Percentiles rank a stretch among this genome's conserved stretches.
Conservation (phyloP, 2,329 filamentous ascomycete genomes). For the Fusarium austroafricanum region DNA sequence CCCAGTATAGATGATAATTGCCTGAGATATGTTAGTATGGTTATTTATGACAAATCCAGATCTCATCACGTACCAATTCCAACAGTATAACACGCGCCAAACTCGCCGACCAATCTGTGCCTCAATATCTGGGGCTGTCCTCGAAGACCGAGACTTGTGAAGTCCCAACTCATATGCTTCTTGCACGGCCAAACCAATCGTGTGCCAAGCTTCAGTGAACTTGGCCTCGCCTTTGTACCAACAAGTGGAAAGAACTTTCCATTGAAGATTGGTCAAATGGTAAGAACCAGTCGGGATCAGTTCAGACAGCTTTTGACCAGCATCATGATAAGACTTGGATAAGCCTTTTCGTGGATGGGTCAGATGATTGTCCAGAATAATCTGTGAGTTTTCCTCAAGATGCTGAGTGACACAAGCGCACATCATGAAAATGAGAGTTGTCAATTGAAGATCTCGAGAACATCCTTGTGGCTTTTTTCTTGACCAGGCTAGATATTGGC, state of each 20-base stretch:
- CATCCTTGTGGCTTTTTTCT: not conserved
- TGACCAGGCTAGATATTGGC: slow-evolving; percentile 13
- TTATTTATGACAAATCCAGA: rapidly evolving
- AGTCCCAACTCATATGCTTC: slow-evolving; percentile 18
- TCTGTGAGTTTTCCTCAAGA: not conserved
- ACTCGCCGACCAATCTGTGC: slow-evolving; percentile 8
- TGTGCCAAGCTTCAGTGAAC: slow-evolving; percentile 21
- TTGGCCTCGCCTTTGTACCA: slow-evolving; percentile 16
- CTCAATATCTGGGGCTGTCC: not conserved
- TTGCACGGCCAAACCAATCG: slow-evolving; percentile 2
- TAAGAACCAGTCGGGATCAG: not conserved
- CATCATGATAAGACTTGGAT: not conserved
- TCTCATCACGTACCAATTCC: not conserved
- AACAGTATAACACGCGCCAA: slow-evolving; percentile 13
- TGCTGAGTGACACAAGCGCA: slow-evolving; percentile 19
- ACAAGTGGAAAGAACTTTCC: slow-evolving; percentile 15
- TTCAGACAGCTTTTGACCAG: not conserved
- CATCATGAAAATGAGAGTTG: slow-evolving; percentile 16
- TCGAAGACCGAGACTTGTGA: not conserved
- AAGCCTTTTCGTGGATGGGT: not conserved
- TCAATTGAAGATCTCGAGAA: slow-evolving; percentile 9
- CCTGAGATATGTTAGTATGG: not conserved
- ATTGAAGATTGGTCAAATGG: slow-evolving; percentile 9
- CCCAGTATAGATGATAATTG: slow-evolving; percentile 5
- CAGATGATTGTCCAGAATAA: not conserved